Conservation (phyloP, 2,329 filamentous ascomycete genomes). For the Penicillium sp. region DNA sequence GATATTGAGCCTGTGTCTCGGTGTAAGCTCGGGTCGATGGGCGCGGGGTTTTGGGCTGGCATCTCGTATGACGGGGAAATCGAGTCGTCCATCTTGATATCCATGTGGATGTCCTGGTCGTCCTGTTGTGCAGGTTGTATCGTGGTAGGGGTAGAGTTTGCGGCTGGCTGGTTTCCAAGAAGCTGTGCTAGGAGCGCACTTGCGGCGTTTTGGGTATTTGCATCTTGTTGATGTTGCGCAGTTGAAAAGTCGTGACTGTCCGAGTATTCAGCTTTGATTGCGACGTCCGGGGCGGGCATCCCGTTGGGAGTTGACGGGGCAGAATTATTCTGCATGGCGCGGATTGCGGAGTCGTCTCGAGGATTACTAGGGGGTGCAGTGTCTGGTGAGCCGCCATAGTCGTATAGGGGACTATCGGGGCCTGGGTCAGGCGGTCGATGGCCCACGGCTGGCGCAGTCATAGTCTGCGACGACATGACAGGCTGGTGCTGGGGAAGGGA, state of each 20-base stretch:
- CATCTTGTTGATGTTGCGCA: conserved; percentile 29
- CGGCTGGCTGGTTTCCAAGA: conserved; percentile 34
- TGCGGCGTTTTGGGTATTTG: conserved; percentile 41
- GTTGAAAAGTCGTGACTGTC: conserved; percentile 21
- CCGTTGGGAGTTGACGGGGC: conserved; percentile 31
- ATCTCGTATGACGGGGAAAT: conserved; percentile 10
- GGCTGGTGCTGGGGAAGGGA: conserved; percentile 25
- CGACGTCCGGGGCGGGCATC: conserved; percentile 28
- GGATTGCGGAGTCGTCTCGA: conserved; percentile 39
- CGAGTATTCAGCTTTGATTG: conserved; percentile 32
- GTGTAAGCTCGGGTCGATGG: conserved; percentile 9
- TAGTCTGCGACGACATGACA: conserved; percentile 49
- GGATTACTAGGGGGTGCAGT: conserved; percentile 28
- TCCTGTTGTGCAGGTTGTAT: conserved; percentile 11
- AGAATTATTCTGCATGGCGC: conserved; percentile 40
- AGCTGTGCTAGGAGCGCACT: conserved; percentile 43
- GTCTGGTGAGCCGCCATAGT: conserved; percentile 35
- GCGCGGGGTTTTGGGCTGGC: background rate
- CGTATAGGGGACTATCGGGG: conserved; percentile 40
- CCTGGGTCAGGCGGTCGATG: conserved; percentile 45
- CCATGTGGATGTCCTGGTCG: conserved; percentile 13
- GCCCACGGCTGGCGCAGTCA: conserved; percentile 48
- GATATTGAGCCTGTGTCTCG: conserved; percentile 13
- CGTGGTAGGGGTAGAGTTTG: conserved; percentile 19
- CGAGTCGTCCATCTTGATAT: conserved; percentile 15